Base-by-base conservation (phyloP, 768 basidiomycete species). In the Chlorophyllum brunneum region DNA sequence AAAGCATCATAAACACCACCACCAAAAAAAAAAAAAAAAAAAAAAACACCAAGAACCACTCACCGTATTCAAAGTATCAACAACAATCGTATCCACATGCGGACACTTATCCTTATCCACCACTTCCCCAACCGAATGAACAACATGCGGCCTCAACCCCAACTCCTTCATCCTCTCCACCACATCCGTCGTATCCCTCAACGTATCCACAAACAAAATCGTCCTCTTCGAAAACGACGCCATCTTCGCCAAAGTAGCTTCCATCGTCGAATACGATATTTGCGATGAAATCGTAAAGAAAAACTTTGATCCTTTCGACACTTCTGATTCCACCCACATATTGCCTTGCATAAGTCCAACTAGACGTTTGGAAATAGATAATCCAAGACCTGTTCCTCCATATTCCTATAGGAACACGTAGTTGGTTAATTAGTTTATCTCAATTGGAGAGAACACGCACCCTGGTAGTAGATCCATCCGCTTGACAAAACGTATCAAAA, bases 401-500 rank as follows among this genome's bases (percentile, higher is more conserved):
- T 98, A 98, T 77, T 98, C 94, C 88, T 92, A 60, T 9, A 44
- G 39, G 33, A 16, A 56, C 57, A 54, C 55, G 46, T 34, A 37
- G 27, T 26, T 18, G 36, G 31, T 44, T 37, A 44, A 39, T 16
- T 2, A 36, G 2, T 29, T 20, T 27, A 31, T 31, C 31, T 45
- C 42, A 47, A 13, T 50, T 10, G 38, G 41, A 54, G 54, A n/a
- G 55, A 46, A 41, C 38, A 74, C 86, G 37, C 60, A 91, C 92
- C 63, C 95, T 71, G 4, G 95, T 98, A 3, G 97, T 98, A 6
- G 94, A 98, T 22, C 97, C 97, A 74, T 98, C 97, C 0, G 97
- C 97, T 65, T 98, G 97, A 59, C 92, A 93, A 71, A 99, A 99
- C 1, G 97, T 98, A 65, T 99, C 97, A 70, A 98, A 99, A 65